A percentile compares a stretch with the other conserved stretches of the same genome.
Conservation (phyloP, 2,329 filamentous ascomycete species). For the Geosmithia putterillii region DNA sequence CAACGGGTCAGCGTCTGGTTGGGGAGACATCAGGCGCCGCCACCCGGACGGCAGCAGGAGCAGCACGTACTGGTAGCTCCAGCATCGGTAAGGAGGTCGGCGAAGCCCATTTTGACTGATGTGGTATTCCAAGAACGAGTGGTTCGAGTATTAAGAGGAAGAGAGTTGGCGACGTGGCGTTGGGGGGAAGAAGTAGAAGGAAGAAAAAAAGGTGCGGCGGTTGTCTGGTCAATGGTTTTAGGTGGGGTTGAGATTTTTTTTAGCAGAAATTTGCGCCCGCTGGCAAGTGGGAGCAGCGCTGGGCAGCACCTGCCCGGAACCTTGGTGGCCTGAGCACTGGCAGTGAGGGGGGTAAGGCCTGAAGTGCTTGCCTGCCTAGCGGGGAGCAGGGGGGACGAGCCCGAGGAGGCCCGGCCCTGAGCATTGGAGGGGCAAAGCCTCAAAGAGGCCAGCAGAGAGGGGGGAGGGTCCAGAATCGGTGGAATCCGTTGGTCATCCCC, state of each 20-base stretch:
- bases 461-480: slow-evolving; percentile 3
- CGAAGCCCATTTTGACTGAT: slow-evolving; percentile 51
- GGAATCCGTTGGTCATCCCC: slow-evolving; percentile 1
- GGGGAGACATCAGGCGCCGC: slow-evolving; percentile 8
- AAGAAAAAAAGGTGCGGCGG: slow-evolving; percentile 15
- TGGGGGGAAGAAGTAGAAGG: slow-evolving; percentile 14
- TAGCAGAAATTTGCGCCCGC: slow-evolving; percentile 6
- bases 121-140: slow-evolving; percentile 10
- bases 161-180: slow-evolving; percentile 5
- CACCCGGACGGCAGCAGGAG: slow-evolving; percentile 7
- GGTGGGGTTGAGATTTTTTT: slow-evolving; percentile 29
- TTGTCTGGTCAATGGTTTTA: slow-evolving; percentile 22
- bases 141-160: slow-evolving; percentile 4
- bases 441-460: background rate
- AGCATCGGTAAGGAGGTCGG: slow-evolving; percentile 53
- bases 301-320: background rate
- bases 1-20: slow-evolving; percentile 19
- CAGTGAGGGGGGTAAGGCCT: no score
- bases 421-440: no score
- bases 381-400: background rate
- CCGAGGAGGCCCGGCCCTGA: no score
- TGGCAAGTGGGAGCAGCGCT: background rate
- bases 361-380: background rate
- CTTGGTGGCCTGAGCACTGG: background rate
- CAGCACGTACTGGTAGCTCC: slow-evolving; percentile 35